Evolutionary conservation across 805 yeast species (phyloP).

Genomic region (Ogataea ganodermae): DNA sequence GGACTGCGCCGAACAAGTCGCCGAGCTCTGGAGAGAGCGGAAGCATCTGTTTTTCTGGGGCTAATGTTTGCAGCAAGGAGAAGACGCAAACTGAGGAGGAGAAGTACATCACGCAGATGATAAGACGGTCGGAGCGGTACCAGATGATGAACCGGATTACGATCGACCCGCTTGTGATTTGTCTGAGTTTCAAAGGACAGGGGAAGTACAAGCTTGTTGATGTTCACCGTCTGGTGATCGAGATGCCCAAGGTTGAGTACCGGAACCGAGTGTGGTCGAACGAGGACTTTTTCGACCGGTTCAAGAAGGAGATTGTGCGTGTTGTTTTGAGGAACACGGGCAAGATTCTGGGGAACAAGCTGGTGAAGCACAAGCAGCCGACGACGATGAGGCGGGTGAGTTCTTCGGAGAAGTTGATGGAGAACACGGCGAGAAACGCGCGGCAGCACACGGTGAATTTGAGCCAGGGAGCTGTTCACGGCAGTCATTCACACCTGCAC

Average conservation of each 20-base stretch:
- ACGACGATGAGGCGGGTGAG: neutral
- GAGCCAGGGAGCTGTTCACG: neutral
- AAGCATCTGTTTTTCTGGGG: neutral
- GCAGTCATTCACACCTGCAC: constrained; percentile 18
- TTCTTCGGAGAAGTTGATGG: constrained; percentile 10
- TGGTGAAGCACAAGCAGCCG: constrained; percentile 35
- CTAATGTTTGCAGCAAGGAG: neutral
- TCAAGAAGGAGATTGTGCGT: constrained; percentile 62
- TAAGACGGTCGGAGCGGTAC: constrained; percentile 45
- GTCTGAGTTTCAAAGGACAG: constrained; percentile 78
- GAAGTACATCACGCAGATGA: constrained; percentile 44
- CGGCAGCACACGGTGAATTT: neutral
- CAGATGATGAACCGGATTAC: constrained; percentile 40
- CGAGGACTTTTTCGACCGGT: constrained; percentile 61
- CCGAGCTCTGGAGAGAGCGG: neutral
- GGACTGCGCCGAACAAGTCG: neutral
- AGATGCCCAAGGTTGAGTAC: constrained; percentile 63
- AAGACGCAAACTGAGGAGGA: constrained; percentile 13
- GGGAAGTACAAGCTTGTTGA: constrained; percentile 70
- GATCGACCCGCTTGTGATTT: constrained; percentile 37
- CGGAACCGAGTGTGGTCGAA: constrained; percentile 69
- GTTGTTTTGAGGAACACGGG: constrained; percentile 68
- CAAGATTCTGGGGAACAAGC: constrained; percentile 73
- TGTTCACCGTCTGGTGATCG: constrained; percentile 68
- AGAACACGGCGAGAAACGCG: constrained; percentile 13